Conservation (phyloP, 257 asterid genomes). For the Cordia subcordata region DNA sequence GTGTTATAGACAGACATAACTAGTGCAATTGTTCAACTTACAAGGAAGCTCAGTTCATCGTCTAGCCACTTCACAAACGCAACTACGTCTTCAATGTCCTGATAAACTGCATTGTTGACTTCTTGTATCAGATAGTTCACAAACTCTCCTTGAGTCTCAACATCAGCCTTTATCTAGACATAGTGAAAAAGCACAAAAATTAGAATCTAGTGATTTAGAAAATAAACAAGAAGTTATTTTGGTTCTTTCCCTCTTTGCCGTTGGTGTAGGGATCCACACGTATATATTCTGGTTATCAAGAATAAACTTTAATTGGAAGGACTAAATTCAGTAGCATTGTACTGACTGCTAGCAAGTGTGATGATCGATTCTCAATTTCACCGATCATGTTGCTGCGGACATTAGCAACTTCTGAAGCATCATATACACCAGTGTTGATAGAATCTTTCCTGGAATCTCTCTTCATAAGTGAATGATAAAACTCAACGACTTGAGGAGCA, state of each 20-base stretch:
- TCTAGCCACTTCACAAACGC: slow-evolving; percentile 94
- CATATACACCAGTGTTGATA: slow-evolving; percentile 56
- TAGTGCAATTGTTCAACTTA: slow-evolving; percentile 24
- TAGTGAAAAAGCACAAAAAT: neutral
- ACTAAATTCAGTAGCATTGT: slow-evolving; percentile 2
- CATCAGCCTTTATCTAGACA: slow-evolving; percentile 77
- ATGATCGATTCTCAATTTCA: slow-evolving; percentile 84
- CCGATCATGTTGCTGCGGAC: slow-evolving; percentile 91
- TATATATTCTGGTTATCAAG: no score
- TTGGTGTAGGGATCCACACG: no score
- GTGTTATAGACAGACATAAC: no score
- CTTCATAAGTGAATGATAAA: slow-evolving; percentile 89
- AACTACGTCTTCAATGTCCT: slow-evolving; percentile 67
- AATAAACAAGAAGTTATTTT: no score
- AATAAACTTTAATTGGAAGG: slow-evolving; percentile 2
- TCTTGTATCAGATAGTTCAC: slow-evolving; percentile 73
- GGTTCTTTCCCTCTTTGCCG: no score
- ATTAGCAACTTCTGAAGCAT: slow-evolving; percentile 58
- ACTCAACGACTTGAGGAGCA: slow-evolving; percentile 86
- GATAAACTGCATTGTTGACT: slow-evolving; percentile 65
- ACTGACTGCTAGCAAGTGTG: slow-evolving; percentile 86
- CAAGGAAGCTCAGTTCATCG: slow-evolving; percentile 91
- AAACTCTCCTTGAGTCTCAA: slow-evolving; percentile 92
- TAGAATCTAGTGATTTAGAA: neutral
- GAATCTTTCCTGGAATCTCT: slow-evolving; percentile 87